Percentiles rank a stretch among this genome's conserved stretches.
Conservation (phyloP, 805 yeast genomes). For the Kodamaea kakaduensis region DNA sequence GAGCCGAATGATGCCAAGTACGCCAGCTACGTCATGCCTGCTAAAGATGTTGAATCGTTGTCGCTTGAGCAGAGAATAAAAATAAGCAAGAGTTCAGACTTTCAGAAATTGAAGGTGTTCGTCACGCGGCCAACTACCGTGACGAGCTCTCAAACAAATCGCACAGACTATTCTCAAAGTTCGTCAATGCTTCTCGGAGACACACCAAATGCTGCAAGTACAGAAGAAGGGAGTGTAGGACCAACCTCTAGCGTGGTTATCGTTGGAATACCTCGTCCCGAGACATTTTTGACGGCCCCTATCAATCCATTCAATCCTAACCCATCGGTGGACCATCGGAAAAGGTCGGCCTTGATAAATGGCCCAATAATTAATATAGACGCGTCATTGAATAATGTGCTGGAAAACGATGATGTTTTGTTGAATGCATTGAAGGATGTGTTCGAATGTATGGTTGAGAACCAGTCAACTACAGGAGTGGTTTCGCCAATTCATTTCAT, state of each 20-base stretch:
- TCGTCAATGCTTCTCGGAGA: slow-evolving; percentile 32
- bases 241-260: slow-evolving; percentile 31
- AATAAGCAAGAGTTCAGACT: slow-evolving; percentile 26
- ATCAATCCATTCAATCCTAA: slow-evolving; percentile 38
- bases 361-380: slow-evolving; percentile 88
- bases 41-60: slow-evolving; percentile 30
- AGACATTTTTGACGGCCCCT: slow-evolving; percentile 28
- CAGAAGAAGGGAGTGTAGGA: slow-evolving; percentile 22
- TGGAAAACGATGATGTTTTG: slow-evolving; percentile 27
- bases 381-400: slow-evolving; percentile 47
- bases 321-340: slow-evolving; percentile 64
- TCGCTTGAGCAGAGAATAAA: slow-evolving; percentile 32
- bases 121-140: slow-evolving; percentile 33
- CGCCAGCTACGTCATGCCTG: slow-evolving; percentile 20
- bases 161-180: slow-evolving; percentile 30
- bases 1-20: slow-evolving; percentile 9
- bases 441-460: slow-evolving; percentile 79
- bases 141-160: slow-evolving; percentile 13
- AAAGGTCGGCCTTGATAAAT: slow-evolving; percentile 66
- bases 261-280: slow-evolving; percentile 42
- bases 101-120: slow-evolving; percentile 29
- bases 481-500: slow-evolving; percentile 78
- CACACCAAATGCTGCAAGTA: slow-evolving; percentile 7
- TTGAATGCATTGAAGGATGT: slow-evolving; percentile 73
- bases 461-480: slow-evolving; percentile 66